Conservation (phyloP, 2,329 filamentous ascomycete species). For the Sordariomycetes sp. region DNA sequence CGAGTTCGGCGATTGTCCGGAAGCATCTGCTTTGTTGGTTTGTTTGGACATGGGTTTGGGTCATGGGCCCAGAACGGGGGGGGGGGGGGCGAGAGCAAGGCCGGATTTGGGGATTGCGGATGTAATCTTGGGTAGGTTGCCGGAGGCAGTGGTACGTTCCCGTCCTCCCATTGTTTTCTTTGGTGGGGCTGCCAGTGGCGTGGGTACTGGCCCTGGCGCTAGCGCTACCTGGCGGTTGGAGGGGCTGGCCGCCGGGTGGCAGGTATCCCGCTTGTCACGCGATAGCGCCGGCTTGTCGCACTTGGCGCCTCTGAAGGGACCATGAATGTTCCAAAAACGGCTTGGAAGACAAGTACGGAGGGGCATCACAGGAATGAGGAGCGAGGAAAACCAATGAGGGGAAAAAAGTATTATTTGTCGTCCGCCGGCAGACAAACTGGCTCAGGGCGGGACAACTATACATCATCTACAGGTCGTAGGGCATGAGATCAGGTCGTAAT, state of each 20-base stretch:
- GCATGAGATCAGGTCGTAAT: background rate
- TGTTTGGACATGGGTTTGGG: background rate
- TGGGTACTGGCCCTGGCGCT: background rate
- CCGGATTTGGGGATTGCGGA: background rate
- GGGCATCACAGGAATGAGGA: background rate
- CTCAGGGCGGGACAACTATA: background rate
- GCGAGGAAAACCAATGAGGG: background rate
- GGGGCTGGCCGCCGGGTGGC: background rate
- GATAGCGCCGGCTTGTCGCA: background rate
- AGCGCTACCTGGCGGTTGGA: background rate
- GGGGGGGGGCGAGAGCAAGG: background rate
- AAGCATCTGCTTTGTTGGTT: background rate
- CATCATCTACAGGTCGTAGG: background rate
- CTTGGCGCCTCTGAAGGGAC: background rate
- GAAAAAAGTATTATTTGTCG: background rate
- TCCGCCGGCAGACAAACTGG: background rate
- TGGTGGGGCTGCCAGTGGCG: background rate
- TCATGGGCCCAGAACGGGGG: background rate
- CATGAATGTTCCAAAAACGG: background rate
- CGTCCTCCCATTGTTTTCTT: background rate
- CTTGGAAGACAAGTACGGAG: background rate
- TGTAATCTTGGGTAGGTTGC: background rate
- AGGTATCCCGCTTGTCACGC: background rate
- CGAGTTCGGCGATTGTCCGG: background rate
- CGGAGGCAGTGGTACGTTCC: background rate